Base-by-base conservation (phyloP, 176 grass and related monocot species). In the Cymbopogon citratus region DNA sequence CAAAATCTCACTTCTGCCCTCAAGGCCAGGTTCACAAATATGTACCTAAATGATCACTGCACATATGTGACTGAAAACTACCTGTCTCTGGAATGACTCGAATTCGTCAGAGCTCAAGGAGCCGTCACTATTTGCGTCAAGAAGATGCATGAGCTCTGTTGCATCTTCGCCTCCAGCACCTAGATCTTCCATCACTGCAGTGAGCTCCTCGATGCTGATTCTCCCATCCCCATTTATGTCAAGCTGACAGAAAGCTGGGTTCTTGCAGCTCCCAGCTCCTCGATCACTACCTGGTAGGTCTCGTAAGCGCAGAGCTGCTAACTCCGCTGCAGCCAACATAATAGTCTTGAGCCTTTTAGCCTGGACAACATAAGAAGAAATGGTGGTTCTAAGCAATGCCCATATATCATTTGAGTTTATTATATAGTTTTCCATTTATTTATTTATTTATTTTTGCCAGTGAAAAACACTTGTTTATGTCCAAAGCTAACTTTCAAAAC, bases 61-160 rank as follows among this genome's bases (percentile, higher is more conserved):
- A 2, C 29, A 71, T 71, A 7, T 66, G 36, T 24, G 85, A 43
- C 75, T 36, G 19, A 79, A 66, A 13, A 40, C 63, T 25, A 95
- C 92, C 92, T 98, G 95, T 93, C 83, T 74, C 73, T 98, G 95
- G 86, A 98, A 98, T 10, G 83, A 81, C 39, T 92, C 90, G 5
- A 98, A 98, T 81, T 98, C 95, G 12, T 98, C 92, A 6, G 87
- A 94, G 88, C 92, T 98, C 71, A 98, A 88, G 84, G 84, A 94
- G n/a, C 95, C 92, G 2, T 98, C 95, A 15, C 84, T 85, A 80
- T 95, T 95, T 75, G 84, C 91, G 54, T 98, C 95, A 23, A 98
- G 92, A 48, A 93, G 92, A 62, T 81, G 90, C 95, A 95, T 98
- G 40, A 98, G 86, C 36, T 91, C 95, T 54, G 67, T 66, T 6